These are phyloP conservation scores for Chaetomium tenue DNA, from an alignment of 495 filamentous ascomycete species.

Conservation along the genomic window DNA sequence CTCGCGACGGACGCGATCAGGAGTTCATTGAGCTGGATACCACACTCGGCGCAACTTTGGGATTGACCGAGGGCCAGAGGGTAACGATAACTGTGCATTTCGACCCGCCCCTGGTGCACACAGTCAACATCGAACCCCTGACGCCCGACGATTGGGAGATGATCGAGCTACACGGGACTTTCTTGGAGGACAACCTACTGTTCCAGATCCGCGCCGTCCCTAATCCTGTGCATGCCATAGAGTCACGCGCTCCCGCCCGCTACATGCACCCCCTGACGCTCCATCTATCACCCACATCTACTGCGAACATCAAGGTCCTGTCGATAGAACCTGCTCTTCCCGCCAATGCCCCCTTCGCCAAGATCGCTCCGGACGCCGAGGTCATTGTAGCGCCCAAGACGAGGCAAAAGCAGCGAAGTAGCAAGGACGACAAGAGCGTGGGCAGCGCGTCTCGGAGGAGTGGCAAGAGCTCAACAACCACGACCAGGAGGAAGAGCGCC, in stretches of 20 bases:
- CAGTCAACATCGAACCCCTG: slow-evolving; percentile 91
- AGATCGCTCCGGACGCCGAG: slow-evolving; percentile 89
- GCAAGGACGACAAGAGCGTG: slow-evolving; percentile 66
- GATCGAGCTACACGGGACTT: slow-evolving; percentile 93
- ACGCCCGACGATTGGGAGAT: slow-evolving; percentile 98
- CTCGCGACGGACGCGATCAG: slow-evolving; percentile 60
- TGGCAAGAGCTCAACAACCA: slow-evolving; percentile 69
- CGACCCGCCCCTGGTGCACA: slow-evolving; percentile 85
- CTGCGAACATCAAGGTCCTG: slow-evolving; percentile 82
- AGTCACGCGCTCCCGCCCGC: slow-evolving; percentile 34
- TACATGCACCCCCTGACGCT: slow-evolving; percentile 75
- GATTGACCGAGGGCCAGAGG: slow-evolving; percentile 80
- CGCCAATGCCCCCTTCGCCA: slow-evolving; percentile 73
- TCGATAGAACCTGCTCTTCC: slow-evolving; percentile 72
- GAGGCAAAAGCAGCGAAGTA: slow-evolving; percentile 47
- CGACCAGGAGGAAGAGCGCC: slow-evolving; percentile 58
- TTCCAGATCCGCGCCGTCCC: slow-evolving; percentile 91
- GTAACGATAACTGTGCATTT: slow-evolving; percentile 70
- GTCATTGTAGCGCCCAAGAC: slow-evolving; percentile 94
- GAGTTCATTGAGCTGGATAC: slow-evolving; percentile 87
- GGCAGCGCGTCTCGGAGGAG: slow-evolving; percentile 66
- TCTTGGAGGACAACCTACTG: slow-evolving; percentile 88
- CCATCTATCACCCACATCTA: slow-evolving; percentile 93
- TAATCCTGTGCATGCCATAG: slow-evolving; percentile 68
- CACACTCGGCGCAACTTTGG: slow-evolving; percentile 79